These are phyloP conservation scores for Wickerhamiella vanderwaltii DNA, from an alignment of 805 yeast species.

Conservation along the genomic window DNA sequence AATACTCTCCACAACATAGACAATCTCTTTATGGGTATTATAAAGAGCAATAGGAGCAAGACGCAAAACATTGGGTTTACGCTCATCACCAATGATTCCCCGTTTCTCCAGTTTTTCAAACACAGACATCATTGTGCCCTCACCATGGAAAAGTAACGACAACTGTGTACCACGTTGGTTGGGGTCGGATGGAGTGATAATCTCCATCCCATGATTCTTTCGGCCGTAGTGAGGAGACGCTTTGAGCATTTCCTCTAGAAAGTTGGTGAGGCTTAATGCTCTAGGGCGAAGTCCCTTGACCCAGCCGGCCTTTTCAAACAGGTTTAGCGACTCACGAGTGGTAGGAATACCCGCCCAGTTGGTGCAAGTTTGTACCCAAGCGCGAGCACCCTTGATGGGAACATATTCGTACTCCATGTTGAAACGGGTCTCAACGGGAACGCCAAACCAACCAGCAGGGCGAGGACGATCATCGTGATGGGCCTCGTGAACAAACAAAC, in stretches of 20 bases:
- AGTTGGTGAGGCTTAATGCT: conserved; percentile 46
- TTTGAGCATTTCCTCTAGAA: conserved; percentile 38
- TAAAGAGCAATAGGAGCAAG: conserved; percentile 81
- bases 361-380: conserved; percentile 84
- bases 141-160: conserved; percentile 48
- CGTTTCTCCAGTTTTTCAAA: conserved; percentile 35
- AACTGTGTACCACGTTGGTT: conserved; percentile 69
- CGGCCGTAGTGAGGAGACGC: conserved; percentile 36
- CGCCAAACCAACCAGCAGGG: conserved; percentile 98
- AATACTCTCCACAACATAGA: conserved; percentile 34
- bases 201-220: conserved; percentile 37
- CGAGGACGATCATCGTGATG: conserved; percentile 39
- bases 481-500: conserved; percentile 61
- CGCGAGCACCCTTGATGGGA: conserved; percentile 76
- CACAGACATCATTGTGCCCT: conserved; percentile 51
- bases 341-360: conserved; percentile 77
- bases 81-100: conserved; percentile 76
- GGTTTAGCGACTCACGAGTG: conserved; percentile 49
- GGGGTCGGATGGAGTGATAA: conserved; percentile 58
- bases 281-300: conserved; percentile 43
- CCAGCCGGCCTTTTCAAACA: conserved; percentile 52
- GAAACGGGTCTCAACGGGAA: conserved; percentile 55
- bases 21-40: conserved; percentile 60
- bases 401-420: conserved; percentile 66
- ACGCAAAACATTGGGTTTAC: conserved; percentile 82